Evolutionary conservation across 108 stramenopile genomes (phyloP), one percentile per base, ranked within the genome.

Genomic region (Chaetoceros muelleri): DNA sequence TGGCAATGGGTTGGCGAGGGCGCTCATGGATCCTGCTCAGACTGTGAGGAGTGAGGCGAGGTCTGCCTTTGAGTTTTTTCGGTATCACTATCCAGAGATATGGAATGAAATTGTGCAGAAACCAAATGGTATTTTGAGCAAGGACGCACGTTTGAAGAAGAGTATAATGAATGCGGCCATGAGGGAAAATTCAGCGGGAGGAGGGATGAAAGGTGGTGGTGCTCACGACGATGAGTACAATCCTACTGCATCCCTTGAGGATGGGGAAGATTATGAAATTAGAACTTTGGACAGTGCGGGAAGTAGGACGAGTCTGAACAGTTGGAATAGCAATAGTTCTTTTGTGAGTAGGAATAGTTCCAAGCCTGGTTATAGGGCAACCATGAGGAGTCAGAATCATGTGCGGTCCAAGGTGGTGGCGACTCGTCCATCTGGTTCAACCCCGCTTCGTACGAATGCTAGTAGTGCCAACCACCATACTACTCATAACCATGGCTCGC

Each of bases 11-110:
- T 52, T 85, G 25, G 58, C 79, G 21, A 57, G 67, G 47, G 61
- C 83, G 0, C 53, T 91, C 46, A 62, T 80, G 30, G 89, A 91
- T 66, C 74, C 85, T 2, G 61, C 79, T 24, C 84, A 78, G n/a
- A 20, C 61, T 0, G 89, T 87, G 0, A 73, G 89, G 1, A 61
- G 70, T 10, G 62, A 83, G 45, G 63, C 78, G 24, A 82, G 70
- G 25, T 46, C 65, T 19, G 85, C 70, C 5, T 69, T 91, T 26
- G 76, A 83, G 47, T 57, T 65, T 0, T 10, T 91, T n/a, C 59
- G 69, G 44, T 26, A 27, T n/a, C 25, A 57, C 0, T 73, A 76
- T 60, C 74, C 79, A 23, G 69, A 71, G 2, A 27, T 83, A 22
- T 83, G 82, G 67, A 62, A 76, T 53, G 57, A 66, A 18, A 60